Evolutionary conservation across 2,329 filamentous ascomycete species (phyloP), one percentile per base, ranked within the genome.

Genomic region (Aspergillus texensis): DNA sequence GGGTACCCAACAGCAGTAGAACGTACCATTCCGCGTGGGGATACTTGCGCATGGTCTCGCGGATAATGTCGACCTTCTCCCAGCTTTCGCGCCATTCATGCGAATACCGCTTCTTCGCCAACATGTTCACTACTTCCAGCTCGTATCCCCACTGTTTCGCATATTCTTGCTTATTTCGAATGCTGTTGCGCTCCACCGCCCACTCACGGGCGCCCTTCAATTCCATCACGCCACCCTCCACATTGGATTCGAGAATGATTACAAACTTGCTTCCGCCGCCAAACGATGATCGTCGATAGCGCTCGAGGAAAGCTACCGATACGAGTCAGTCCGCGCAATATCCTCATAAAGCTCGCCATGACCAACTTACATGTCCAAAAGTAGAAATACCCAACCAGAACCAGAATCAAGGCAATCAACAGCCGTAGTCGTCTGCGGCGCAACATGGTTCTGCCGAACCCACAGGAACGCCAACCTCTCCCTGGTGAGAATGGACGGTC

Each of bases 21-120:
- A 79, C 89, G 79, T 84, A 97, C 95, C 95, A 99, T 83, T 99
- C 94, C 39, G 94, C 95, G 67, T 96, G 86, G 32, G 95, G 95
- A 75, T 98, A 97, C 78, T 97, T 97, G 75, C 89, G 88, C 85
- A 99, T 89, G 52, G 91, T 89, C 65, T 92, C 91, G 65, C 94
- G 89, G 72, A 99, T 88, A 48, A 93, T 93, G 77, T 99, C 95
- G 65, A 97, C 94, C 83, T 98, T 99, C 80, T 99, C 95, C 95
- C 95, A 99, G 77, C 94, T 96, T 80, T 99, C 95, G 73, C 95
- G 88, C 95, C 95, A 99, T 80, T 99, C 95, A 80, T 99, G 95
- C 32, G 95, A 94, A 77, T 99, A 99, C 69, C 94, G 89, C 82
- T 97, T 98, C 86, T 97, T 97, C 60, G 94, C 97, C 81, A 93